Evolutionary conservation across 129 eudicot genomes (phyloP), one percentile per base, ranked within the genome.

Genomic region (Glebionis coronaria): DNA sequence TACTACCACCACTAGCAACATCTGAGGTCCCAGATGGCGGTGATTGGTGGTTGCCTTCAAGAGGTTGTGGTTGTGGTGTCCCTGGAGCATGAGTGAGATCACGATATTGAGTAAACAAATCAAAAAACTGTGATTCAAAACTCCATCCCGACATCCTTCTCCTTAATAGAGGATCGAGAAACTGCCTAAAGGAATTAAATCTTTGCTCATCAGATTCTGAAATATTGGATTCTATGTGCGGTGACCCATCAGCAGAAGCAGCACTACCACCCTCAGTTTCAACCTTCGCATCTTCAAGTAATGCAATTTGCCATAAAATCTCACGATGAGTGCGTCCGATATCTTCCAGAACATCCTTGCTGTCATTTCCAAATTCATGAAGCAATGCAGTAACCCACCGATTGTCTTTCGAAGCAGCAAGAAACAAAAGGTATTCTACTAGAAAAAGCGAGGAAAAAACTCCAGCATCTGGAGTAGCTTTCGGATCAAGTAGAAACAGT

Each of bases 141-240:
- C 93, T 90, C 97, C 95, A 94, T 38, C 97, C 97, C 4, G 99
- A 87, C 85, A 76, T 82, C 70, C 97, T 79, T 66, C 99, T 94
- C 49, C 95, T 82, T 52, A 85, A 65, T 9, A 89, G 61, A 4
- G 99, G 99, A 71, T 94, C 97, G 11, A 94, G 94, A 79, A 86
- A 76, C 80, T 90, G 97, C 81, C 97, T 84, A 74, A 90, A 87
- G 3, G 99, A 89, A 59, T 80, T 81, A 44, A 82, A 78, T 58
- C 97, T 81, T 60, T 82, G 95, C 56, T 94, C 99, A 14, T 90
- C 97, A n/a, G 80, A 45, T 44, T 87, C 99, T 64, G 72, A 68
- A 31, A 79, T 49, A 28, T 53, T 74, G 42, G 83, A 25, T 11
- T 86, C 88, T 6, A 78, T 68, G 62, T 57, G 75, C 4, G 75